phyloP scores from a whole-genome alignment of 2,329 filamentous ascomycete genomes.

The Cordyceps sp. region DNA sequence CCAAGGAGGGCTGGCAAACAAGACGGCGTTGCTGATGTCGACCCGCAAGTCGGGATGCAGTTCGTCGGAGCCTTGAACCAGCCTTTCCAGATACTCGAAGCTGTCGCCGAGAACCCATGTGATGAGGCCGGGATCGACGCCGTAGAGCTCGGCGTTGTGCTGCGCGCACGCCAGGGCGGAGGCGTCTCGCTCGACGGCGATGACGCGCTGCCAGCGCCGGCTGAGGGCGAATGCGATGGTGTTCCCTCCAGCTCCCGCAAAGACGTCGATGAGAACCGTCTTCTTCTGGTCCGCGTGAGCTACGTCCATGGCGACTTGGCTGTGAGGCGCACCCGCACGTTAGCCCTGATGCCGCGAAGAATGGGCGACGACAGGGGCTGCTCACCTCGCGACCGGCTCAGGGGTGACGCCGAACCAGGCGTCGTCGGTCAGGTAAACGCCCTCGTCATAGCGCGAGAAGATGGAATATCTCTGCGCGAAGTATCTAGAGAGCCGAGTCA shows the following conservation, averaged over 20 bases:
- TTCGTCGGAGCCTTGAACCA: constrained; percentile 18
- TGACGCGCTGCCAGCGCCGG: constrained; percentile 63
- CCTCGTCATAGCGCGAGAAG: constrained; percentile 75
- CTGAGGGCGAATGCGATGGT: constrained; percentile 83
- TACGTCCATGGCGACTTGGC: constrained; percentile 46
- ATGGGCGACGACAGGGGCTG: constrained; percentile 1
- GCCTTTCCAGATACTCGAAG: constrained; percentile 50
- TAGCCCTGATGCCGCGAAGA: no score
- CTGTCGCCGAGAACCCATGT: constrained; percentile 80
- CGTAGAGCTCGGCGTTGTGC: constrained; percentile 79
- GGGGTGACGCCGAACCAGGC: constrained; percentile 97
- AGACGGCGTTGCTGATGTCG: constrained; percentile 22
- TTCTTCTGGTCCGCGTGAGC: constrained; percentile 35
- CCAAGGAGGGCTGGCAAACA: constrained; percentile 46
- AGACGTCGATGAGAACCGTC: constrained; percentile 66
- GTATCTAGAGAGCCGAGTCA: no score
- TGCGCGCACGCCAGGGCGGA: constrained; percentile 76
- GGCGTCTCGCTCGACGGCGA: constrained; percentile 75
- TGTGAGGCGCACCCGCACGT: no score
- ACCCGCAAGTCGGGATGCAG: constrained; percentile 22
- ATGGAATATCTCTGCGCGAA: constrained; percentile 80
- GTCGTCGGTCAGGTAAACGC: constrained; percentile 79
- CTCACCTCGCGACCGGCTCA: constrained; percentile 72
- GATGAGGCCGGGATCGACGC: constrained; percentile 53
- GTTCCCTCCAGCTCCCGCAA: constrained; percentile 86